Evolutionary conservation across 164 flowering plant genomes (phyloP).

Genomic region (Berberis thunbergii): DNA sequence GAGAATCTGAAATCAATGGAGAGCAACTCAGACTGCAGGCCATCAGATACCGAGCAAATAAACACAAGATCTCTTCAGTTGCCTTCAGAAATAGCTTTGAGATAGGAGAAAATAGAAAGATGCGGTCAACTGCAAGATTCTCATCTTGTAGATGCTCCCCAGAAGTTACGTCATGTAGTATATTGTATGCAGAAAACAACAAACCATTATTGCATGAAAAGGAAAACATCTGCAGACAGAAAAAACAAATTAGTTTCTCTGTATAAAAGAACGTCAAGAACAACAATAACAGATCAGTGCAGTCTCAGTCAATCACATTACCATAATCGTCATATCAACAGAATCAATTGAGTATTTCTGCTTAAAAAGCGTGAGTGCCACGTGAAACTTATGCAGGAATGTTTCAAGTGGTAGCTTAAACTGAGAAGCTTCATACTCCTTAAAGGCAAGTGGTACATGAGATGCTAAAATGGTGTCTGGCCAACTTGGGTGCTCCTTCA

Average conservation of each 20-base stretch:
- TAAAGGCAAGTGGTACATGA: slow-evolving; percentile 11
- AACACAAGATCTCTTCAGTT: slow-evolving; percentile 35
- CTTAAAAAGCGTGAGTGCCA: slow-evolving; percentile 36
- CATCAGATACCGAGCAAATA: slow-evolving; percentile 42
- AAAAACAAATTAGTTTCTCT: background rate
- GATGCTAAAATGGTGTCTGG: slow-evolving; percentile 11
- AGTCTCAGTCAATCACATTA: slow-evolving; percentile 15
- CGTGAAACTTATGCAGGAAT: slow-evolving; percentile 32
- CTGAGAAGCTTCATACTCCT: slow-evolving; percentile 24
- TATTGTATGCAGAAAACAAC: slow-evolving; percentile 40
- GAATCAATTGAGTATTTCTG: slow-evolving; percentile 49
- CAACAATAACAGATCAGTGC: background rate
- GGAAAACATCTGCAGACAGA: slow-evolving; percentile 40
- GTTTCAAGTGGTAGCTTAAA: slow-evolving; percentile 24
- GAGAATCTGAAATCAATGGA: slow-evolving; percentile 9
- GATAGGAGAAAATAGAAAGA: slow-evolving; percentile 14
- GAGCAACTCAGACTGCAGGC: slow-evolving; percentile 33
- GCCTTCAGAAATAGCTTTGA: slow-evolving; percentile 35
- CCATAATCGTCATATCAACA: slow-evolving; percentile 34
- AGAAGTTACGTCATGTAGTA: slow-evolving; percentile 27
- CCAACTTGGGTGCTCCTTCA: slow-evolving; percentile 71
- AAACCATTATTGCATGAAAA: slow-evolving; percentile 37
- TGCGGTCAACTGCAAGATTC: slow-evolving; percentile 12
- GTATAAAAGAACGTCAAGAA: background rate
- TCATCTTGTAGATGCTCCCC: slow-evolving; percentile 17